Evolutionary conservation across 106 monocot genomes (phyloP), one percentile per base, ranked within the genome.

Genomic region (Dendrobium catenatum): DNA sequence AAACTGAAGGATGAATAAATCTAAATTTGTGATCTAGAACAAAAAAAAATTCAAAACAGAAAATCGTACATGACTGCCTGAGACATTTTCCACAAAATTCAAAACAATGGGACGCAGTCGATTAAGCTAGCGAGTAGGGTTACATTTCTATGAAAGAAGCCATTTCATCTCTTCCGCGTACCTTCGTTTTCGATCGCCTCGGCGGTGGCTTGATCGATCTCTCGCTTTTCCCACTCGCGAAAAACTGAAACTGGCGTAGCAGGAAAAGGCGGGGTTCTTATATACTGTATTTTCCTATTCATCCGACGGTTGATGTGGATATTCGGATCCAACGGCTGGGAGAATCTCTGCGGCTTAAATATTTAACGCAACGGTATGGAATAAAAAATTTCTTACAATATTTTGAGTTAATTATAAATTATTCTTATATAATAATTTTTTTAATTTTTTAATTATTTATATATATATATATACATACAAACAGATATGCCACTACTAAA

Each of bases 211-310:
- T 68, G 67, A 5, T 68, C 26, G 67, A 26, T 68, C 67, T 67
- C 26, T 8, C 27, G 67, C 67, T 24, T 27, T 56, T 56, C 13
- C 56, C 19, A 19, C 10, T 56, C 56, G 27, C 1, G 27, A 26
- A 29, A 68, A 68, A 68, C 56, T 26, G 67, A 68, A 26, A 24
- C 8, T 68, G 27, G 27, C 10, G 67, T 4, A 56, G 67, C 29
- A 68, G 67, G 67, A 68, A 68, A 68, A 68, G 67, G 67, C 67
- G 67, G 67, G 67, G 67, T 68, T 29, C 26, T 27, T 26, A 68
- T 68, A 26, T 29, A 9, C 26, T 31, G 56, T 16, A 56, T 56
- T 17, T 56, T 17, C 56, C 17, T 0, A 56, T 17, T 17, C 19
- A 19, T 56, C 56, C 56, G 2, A 56, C 46, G 46, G 46, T 5